Evolutionary conservation across 805 yeast species (phyloP), one percentile per base, ranked within the genome.

Genomic region (Metschnikowia sp.): DNA sequence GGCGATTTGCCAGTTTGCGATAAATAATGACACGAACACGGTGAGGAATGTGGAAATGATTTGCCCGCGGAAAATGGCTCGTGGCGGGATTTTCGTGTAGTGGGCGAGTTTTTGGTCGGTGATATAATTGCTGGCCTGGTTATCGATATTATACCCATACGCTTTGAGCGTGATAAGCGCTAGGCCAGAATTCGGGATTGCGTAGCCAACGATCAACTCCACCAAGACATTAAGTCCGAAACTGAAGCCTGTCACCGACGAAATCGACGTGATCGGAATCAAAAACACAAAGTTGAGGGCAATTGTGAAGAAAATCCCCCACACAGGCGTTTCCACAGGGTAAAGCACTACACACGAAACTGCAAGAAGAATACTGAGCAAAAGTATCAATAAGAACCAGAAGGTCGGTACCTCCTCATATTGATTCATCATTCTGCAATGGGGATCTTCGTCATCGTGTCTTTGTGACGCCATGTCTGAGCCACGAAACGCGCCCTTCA

Each of bases 371-470:
- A 81, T 67, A 28, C 83, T 69, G 11, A 68, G 52, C n/a, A 79
- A 47, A 36, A 83, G 69, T 12, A 79, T 66, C 3, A 63, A 50
- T 4, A 66, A 56, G 56, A 77, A 84, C 88, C 89, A 83, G 83
- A 84, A 81, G 53, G 82, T 86, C 1, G 95, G 94, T 18, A 83
- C 88, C 53, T 84, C 89, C 34, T 75, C 75, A 62, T 84, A 84
- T 46, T 64, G 68, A 39, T 75, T 51, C 83, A 82, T 81, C 76
- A 81, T 79, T 40, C 66, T 68, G 47, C 81, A 74, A 55, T 79
- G 84, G 2, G 84, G 79, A 55, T 83, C 87, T 19, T 75, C 46
- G 6, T 22, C 26, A 5, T 22, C 26, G 7, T 22, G 26, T 22
- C 26, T 22, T 22, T 22, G 26, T 22, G 26, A 22, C 26, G 26